These are phyloP conservation scores for Micromonas pusilla DNA, from an alignment of 139 green algal species.

Conservation along the genomic window DNA sequence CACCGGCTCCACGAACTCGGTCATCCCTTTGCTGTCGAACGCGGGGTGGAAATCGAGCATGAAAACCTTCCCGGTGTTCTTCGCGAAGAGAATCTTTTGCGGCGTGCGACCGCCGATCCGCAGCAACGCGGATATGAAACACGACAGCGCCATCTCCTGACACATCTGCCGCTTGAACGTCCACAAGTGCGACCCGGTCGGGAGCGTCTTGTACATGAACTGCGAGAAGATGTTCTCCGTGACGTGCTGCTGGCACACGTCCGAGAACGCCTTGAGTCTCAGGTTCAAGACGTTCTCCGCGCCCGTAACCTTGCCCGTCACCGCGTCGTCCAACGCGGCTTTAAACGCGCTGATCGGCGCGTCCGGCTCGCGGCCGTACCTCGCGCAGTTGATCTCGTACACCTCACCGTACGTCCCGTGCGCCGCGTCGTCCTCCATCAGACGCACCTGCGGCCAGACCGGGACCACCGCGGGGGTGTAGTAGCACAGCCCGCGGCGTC, in stretches of 20 bases:
- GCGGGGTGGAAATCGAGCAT: constrained; percentile 78
- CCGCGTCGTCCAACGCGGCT: constrained; percentile 30
- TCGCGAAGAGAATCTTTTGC: constrained; percentile 82
- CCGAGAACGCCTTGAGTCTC: constrained; percentile 55
- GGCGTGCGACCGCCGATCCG: constrained; percentile 74
- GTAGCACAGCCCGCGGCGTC: constrained; percentile 61
- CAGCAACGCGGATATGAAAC: constrained; percentile 62
- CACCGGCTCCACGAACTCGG: constrained; percentile 70
- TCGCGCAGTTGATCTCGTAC: constrained; percentile 86
- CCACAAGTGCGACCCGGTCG: constrained; percentile 75
- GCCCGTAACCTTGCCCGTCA: constrained; percentile 21
- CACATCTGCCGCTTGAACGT: constrained; percentile 88
- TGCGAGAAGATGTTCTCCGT: constrained; percentile 89
- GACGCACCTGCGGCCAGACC: constrained; percentile 66
- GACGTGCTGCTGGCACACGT: constrained; percentile 54
- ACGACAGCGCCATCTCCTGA: constrained; percentile 76
- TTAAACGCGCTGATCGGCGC: constrained; percentile 79
- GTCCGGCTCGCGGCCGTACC: constrained; percentile 85
- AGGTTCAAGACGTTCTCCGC: constrained; percentile 38
- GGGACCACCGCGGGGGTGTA: constrained; percentile 77
- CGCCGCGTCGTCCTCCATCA: constrained; percentile 87
- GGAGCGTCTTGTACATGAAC: constrained; percentile 95
- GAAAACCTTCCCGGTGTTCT: constrained; percentile 65
- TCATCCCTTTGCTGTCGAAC: constrained; percentile 44
- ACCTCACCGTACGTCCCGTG: constrained; percentile 76